Evolutionary conservation across 2,329 filamentous ascomycete species (phyloP), one percentile per base, ranked within the genome.

Genomic region (Fusarium sp.): DNA sequence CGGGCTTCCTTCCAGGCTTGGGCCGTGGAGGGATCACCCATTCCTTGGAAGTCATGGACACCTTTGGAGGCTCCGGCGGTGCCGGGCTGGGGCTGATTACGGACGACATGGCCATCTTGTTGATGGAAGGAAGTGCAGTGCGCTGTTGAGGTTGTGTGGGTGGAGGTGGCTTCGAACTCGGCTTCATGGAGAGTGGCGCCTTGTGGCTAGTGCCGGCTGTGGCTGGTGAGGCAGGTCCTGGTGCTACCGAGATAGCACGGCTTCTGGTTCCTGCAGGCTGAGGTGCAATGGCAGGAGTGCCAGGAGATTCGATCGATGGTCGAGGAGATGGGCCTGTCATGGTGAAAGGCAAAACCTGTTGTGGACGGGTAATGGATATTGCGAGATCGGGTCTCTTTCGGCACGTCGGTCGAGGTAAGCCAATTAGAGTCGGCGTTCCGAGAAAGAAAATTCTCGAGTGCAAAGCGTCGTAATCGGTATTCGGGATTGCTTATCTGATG

Each of bases 1-100:
- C 92, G 4, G 94, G 93, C 82, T 98, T 98, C 69, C 94, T 88
- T 44, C 94, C 94, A 22, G 95, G 94, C 81, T 93, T 94, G 42
- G 91, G 91, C 59, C 91, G 85, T 26, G 91, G 91, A 24, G 91
- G 91, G 40, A 95, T 88, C 24, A 94, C 84, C 91, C 91, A 95
- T 86, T 94, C 90, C 76, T 89, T 93, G 70, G 86, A 91, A 32
- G 91, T 94, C 75, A 93, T 86, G 48, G 83, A 85, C 48, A 80
- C 75, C 72, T 82, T 83, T 45, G 81, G 80, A 34, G 73, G 69
- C 61, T 81, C 80, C 52, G 75, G 70, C 11, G 72, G 71, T 5
- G 70, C 70, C 38, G 77, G 71, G 48, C 73, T 72, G 34, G 80
- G 79, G 43, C 77, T 77, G 61, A 82, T 75, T 67, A 80, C 77